Evolutionary conservation across 106 monocot species (phyloP).

Genomic region (Dendrobium chrysotoxum): DNA sequence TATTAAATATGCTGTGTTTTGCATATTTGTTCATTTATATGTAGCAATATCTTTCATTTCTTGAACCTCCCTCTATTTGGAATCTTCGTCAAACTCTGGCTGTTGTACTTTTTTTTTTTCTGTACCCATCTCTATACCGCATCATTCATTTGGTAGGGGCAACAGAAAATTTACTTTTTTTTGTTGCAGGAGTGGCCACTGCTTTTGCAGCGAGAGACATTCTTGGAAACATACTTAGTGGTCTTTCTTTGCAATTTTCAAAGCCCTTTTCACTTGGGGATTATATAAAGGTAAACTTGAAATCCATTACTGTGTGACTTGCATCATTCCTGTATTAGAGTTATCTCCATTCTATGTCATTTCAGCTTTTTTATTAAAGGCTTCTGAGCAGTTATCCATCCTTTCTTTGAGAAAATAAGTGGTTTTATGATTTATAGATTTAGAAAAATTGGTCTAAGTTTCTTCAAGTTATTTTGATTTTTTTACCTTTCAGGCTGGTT

Average conservation of each 20-base stretch:
- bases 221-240: constrained; percentile 86
- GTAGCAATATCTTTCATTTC: constrained; percentile 1
- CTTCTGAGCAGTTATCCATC: background rate
- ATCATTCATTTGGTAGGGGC: background rate
- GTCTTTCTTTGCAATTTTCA: constrained; percentile 81
- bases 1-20: background rate
- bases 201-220: constrained; percentile 96
- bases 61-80: background rate
- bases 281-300: constrained; percentile 59
- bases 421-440: background rate
- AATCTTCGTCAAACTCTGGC: background rate
- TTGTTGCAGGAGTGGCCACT: constrained; percentile 79
- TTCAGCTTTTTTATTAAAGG: background rate
- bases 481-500: constrained; percentile 59
- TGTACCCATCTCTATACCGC: background rate
- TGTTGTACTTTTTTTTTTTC: background rate
- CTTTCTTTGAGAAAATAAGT: background rate
- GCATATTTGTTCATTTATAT: background rate
- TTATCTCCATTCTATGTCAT: background rate
- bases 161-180: background rate
- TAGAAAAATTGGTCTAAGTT: background rate
- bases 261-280: constrained; percentile 81
- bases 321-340: background rate
- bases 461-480: background rate
- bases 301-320: background rate